A percentile compares a stretch with the other conserved stretches of the same genome.
Conservation (phyloP, 129 eudicot species). For the Escallonia herrerae region DNA sequence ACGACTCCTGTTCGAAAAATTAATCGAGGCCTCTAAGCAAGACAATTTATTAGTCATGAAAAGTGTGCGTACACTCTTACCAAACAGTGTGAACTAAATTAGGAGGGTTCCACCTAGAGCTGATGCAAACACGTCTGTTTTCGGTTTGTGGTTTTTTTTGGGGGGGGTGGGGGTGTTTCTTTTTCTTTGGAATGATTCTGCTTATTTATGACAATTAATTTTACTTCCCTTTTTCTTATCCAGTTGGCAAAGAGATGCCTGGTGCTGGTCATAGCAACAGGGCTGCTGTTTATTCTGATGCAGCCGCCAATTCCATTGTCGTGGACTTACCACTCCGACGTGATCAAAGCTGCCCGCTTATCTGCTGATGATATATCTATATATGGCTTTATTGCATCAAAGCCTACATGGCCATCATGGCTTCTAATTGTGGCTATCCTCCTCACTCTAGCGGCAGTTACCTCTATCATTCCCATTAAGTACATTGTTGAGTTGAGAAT, state of each 20-base stretch:
- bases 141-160: neutral
- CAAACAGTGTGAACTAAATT: too few species aligned
- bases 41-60: too few species aligned
- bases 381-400: conserved; percentile 80
- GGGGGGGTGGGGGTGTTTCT: neutral
- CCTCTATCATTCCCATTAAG: conserved; percentile 81
- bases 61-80: too few species aligned
- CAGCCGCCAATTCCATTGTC: conserved; percentile 90
- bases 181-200: neutral
- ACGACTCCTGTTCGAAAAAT: too few species aligned
- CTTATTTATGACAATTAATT: neutral
- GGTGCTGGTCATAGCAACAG: conserved; percentile 75
- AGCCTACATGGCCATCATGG: conserved; percentile 99
- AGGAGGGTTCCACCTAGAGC: too few species aligned
- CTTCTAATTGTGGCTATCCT: conserved; percentile 70
- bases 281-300: conserved; percentile 64
- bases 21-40: too few species aligned
- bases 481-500: conserved; percentile 81
- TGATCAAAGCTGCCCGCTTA: conserved; percentile 73
- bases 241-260: conserved; percentile 91
- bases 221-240: conserved; percentile 11
- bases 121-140: too few species aligned
- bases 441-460: conserved; percentile 80
- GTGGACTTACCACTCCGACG: conserved; percentile 84
- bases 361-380: conserved; percentile 91